A percentile compares a stretch with the other conserved stretches of the same genome.
Evolutionary conservation across 1,284 basidiomycete species (phyloP).

Genomic region (Phellopilus nigrolimitatus): DNA sequence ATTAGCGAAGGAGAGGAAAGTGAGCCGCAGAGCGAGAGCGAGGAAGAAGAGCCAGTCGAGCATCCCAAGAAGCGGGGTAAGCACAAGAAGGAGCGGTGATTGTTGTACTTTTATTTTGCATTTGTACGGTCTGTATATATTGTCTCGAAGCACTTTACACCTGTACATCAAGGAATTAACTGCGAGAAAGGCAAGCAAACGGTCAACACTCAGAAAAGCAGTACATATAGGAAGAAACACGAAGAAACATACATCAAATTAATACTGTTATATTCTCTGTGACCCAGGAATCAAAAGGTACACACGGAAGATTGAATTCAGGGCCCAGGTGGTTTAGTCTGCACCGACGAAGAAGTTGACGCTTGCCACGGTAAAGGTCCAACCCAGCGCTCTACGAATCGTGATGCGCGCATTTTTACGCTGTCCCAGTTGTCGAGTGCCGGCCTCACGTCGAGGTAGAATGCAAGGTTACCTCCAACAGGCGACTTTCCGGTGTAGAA

Average conservation of each 20-base stretch:
- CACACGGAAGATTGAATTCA: neutral
- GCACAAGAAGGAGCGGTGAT: conserved; percentile 24
- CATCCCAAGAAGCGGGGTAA: conserved; percentile 39
- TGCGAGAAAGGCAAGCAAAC: too few relatives aligned
- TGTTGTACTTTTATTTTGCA: neutral
- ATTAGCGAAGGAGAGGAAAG: conserved; percentile 31
- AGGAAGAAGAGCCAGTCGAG: conserved; percentile 29
- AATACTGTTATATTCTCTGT: too few relatives aligned
- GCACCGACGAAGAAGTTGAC: neutral
- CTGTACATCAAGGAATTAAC: too few relatives aligned
- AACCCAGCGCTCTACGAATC: conserved; percentile 45
- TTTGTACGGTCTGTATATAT: too few relatives aligned
- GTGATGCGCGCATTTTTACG: conserved; percentile 66
- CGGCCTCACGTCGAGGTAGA: conserved; percentile 93
- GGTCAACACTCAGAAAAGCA: too few relatives aligned
- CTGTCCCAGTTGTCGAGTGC: conserved; percentile 92
- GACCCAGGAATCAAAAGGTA: neutral
- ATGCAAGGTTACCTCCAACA: conserved; percentile 53
- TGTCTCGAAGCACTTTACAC: too few relatives aligned
- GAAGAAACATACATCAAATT: too few relatives aligned
- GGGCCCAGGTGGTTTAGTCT: neutral
- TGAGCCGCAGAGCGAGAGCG: conserved; percentile 37
- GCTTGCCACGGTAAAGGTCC: conserved; percentile 21
- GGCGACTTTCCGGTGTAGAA: conserved; percentile 87
- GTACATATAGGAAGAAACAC: too few relatives aligned